Base-by-base conservation (phyloP, 805 yeast species). In the Naumovozyma baii region DNA sequence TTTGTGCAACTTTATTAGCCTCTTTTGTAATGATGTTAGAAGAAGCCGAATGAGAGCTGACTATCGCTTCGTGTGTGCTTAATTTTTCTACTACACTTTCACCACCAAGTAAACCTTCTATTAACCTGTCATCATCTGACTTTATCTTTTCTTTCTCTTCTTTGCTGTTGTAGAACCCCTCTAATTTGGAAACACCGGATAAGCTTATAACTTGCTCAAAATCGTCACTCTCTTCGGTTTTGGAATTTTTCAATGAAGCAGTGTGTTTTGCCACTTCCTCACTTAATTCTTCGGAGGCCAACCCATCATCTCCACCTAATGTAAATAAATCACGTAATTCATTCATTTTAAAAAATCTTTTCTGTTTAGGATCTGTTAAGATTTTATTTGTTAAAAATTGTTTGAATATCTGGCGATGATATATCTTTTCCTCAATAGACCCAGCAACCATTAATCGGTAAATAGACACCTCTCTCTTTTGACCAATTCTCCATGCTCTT, bases 401-500 rank as follows among this genome's bases (percentile, higher is more conserved):
- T 59, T 92, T 92, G 73, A 90, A 92, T 25, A 92, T 92, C 62
- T 92, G 98, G 16, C 98, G 73, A 52, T 92, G 97, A 52, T 92
- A 92, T 3, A 92, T 92, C 57, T 92, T 92, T 57, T 92, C 98
- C 55, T 92, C 98, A 34, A 90, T 92, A 0, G 96, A 78, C 0
- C 97, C 96, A 2, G 96, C 86, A 33, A 87, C 83, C 84, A 92
- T 86, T 33, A 92, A 66, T 42, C 98, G 66, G 51, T 90, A 92
- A 28, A 90, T 88, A 5, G 87, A 76, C 7, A 90, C 96, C 50
- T 88, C 95, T 42, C 80, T 77, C 56, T 83, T 88, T 59, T 90
- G 98, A 1, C 98, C 98, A 46, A 90, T 69, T 47, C 98, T 69
- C 97, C 97, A 92, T 0, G 97, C 96, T 36, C 98, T 65, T 58